Conservation (phyloP, 768 basidiomycete species). For the Auriscalpium vulgare region DNA sequence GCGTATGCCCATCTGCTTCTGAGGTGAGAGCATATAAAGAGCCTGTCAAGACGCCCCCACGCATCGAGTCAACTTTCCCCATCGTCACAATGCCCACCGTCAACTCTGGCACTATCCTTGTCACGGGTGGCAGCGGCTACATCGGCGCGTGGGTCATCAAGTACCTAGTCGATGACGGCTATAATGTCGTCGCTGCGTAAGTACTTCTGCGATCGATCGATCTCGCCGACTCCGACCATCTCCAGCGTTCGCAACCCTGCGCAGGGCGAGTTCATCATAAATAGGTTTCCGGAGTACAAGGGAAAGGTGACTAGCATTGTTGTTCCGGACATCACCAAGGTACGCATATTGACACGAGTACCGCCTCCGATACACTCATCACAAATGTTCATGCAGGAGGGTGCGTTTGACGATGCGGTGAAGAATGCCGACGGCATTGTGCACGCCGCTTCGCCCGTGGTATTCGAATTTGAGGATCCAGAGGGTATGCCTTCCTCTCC, state of each 20-base stretch:
- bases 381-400: conserved; percentile 10
- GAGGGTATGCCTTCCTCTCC: conserved; percentile 14
- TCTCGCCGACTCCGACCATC: not conserved
- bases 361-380: not conserved
- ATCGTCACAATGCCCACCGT: not conserved
- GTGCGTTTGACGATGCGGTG: conserved; percentile 73
- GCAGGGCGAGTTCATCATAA: not conserved
- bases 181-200: not conserved
- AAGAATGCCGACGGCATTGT: conserved; percentile 66
- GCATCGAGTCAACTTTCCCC: not conserved
- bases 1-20: too few relatives aligned
- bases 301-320: conserved; percentile 8
- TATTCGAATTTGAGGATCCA: conserved; percentile 35
- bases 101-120: not conserved
- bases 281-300: conserved; percentile 1
- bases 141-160: not conserved
- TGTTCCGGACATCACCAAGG: not conserved
- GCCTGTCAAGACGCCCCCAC: not conserved
- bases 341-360: not conserved
- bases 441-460: conserved; percentile 63
- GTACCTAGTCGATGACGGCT: not conserved
- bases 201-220: not conserved
- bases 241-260: not conserved
- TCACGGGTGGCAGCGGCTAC: not conserved
- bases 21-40: not conserved